A percentile compares a stretch with the other conserved stretches of the same genome.
Evolutionary conservation across 495 filamentous ascomycete species (phyloP).

Genomic region (Aspergillus baeticus): DNA sequence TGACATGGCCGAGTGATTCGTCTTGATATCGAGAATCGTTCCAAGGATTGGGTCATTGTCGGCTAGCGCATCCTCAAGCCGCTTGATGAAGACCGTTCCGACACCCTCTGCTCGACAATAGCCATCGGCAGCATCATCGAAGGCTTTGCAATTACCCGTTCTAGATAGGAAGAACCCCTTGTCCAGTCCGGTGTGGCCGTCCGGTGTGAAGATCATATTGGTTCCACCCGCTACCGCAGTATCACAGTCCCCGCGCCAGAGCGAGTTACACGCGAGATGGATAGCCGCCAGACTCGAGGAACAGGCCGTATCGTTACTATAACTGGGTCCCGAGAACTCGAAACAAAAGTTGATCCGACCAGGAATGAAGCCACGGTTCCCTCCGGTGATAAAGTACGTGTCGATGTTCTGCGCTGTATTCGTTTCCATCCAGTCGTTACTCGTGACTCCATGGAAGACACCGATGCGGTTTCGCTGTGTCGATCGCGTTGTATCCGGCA

Average conservation of each 20-base stretch:
- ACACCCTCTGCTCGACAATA: conserved; percentile 6
- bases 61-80: neutral
- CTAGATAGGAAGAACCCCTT: conserved; percentile 1
- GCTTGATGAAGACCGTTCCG: neutral
- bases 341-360: conserved; percentile 86
- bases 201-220: conserved; percentile 75
- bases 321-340: conserved; percentile 80
- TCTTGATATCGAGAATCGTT: conserved; percentile 4
- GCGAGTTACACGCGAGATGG: conserved; percentile 75
- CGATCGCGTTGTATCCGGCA: neutral
- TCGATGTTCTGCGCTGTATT: conserved; percentile 61
- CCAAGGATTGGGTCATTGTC: conserved; percentile 4
- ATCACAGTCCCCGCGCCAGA: conserved; percentile 78
- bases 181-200: conserved; percentile 77
- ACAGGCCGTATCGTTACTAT: conserved; percentile 85
- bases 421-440: neutral
- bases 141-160: conserved; percentile 5
- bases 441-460: neutral
- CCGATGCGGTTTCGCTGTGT: neutral
- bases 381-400: conserved; percentile 90
- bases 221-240: conserved; percentile 81
- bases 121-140: conserved; percentile 7
- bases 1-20: conserved; percentile 47
- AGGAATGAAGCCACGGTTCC: conserved; percentile 81
- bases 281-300: conserved; percentile 81